Conservation (phyloP, 768 basidiomycete species). For the Rubroboletus pulcherrimus region DNA sequence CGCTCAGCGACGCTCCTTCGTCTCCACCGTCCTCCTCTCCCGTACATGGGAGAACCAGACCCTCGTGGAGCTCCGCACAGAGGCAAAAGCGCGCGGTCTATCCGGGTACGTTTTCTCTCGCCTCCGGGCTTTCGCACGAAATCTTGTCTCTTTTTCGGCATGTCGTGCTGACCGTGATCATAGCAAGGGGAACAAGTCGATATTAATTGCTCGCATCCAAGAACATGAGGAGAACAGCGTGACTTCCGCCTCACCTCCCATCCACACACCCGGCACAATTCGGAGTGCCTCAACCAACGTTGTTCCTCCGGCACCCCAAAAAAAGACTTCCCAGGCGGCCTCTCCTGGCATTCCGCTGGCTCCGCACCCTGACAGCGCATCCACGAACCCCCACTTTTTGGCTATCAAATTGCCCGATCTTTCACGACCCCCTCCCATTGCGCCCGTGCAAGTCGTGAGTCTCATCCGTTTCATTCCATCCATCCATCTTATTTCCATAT, state of each 20-base stretch:
- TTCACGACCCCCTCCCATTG: constrained; percentile 38
- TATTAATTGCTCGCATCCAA: constrained; percentile 51
- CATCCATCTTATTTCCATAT: neutral
- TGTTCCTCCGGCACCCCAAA: constrained; percentile 17
- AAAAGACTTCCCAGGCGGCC: constrained; percentile 27
- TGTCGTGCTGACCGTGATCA: constrained; percentile 7
- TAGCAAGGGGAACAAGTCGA: constrained; percentile 59
- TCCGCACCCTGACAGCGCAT: constrained; percentile 17
- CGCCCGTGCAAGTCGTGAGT: constrained; percentile 58
- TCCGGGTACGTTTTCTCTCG: constrained; percentile 41
- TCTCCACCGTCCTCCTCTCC: constrained; percentile 55
- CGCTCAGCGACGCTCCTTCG: constrained; percentile 34
- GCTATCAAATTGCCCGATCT: constrained; percentile 57
- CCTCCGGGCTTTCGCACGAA: neutral
- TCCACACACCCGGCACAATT: constrained; percentile 15
- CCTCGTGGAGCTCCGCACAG: constrained; percentile 46
- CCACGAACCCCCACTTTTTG: constrained; percentile 34
- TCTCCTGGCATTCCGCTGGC: constrained; percentile 44
- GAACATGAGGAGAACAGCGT: constrained; percentile 41
- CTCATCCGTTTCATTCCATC: neutral
- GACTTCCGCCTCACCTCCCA: constrained; percentile 10
- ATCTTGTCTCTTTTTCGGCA: neutral
- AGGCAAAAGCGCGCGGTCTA: constrained; percentile 54
- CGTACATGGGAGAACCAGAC: constrained; percentile 54
- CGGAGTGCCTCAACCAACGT: constrained; percentile 24